Conservation (phyloP, 176 grass and related monocot genomes). For the Zea luxurians region DNA sequence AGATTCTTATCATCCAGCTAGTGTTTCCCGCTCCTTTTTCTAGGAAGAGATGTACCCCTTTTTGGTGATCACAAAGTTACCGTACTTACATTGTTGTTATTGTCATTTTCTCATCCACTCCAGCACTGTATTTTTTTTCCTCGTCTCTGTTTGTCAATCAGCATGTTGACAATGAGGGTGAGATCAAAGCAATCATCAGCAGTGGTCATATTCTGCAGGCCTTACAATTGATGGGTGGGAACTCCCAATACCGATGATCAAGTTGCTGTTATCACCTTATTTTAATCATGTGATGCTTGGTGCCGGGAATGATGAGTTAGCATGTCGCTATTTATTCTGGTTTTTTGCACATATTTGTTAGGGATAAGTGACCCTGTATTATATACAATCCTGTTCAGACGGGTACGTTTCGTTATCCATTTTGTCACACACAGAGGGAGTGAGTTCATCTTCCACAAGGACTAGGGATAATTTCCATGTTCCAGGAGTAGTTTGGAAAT, state of each 20-base stretch:
- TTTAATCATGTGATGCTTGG: background rate
- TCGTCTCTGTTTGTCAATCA: conserved; percentile 10
- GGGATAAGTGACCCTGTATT: background rate
- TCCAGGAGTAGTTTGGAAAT: background rate
- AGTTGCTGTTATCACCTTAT: background rate
- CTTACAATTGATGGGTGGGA: conserved; percentile 15
- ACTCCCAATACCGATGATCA: background rate
- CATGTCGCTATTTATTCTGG: background rate
- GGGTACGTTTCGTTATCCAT: background rate
- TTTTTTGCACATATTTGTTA: background rate
- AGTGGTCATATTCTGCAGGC: conserved; percentile 27
- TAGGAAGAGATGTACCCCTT: conserved; percentile 13
- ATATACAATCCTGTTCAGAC: background rate
- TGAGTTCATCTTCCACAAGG: background rate
- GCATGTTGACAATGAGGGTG: background rate
- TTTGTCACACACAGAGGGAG: background rate
- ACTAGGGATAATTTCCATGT: background rate
- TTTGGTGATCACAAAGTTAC: conserved; percentile 29
- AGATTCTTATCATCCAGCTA: conserved; percentile 36
- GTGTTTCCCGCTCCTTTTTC: conserved; percentile 24
- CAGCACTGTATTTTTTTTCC: background rate
- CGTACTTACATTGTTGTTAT: conserved; percentile 25
- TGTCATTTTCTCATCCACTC: conserved; percentile 20
- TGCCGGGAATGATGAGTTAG: background rate
- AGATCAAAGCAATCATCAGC: background rate